These are phyloP conservation scores for Pichia sp. DNA, from an alignment of 1,139 yeast species.

Conservation along the genomic window DNA sequence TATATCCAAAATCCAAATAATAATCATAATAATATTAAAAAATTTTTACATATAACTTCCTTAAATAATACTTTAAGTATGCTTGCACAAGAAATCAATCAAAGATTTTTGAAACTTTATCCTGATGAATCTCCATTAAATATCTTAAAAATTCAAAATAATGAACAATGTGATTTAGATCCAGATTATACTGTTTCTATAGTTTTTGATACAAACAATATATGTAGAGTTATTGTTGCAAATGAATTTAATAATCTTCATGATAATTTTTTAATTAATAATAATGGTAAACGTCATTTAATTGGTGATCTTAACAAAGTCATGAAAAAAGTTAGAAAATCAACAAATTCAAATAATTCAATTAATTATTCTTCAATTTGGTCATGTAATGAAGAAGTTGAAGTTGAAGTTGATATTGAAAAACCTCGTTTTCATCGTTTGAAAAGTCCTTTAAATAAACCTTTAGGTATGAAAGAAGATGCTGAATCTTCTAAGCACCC, in stretches of 20 bases:
- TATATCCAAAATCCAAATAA: slow-evolving; percentile 6
- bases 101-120: slow-evolving; percentile 53
- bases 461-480: slow-evolving; percentile 10
- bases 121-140: slow-evolving; percentile 51
- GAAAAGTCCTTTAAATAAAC: slow-evolving; percentile 8
- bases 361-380: slow-evolving; percentile 17
- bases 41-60: slow-evolving; percentile 58
- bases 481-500: slow-evolving; percentile 6
- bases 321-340: slow-evolving; percentile 19
- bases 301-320: slow-evolving; percentile 21
- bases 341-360: neutral
- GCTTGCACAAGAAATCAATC: slow-evolving; percentile 44
- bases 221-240: slow-evolving; percentile 48
- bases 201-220: slow-evolving; percentile 51
- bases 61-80: slow-evolving; percentile 39
- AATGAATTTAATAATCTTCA: slow-evolving; percentile 29
- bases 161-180: slow-evolving; percentile 64
- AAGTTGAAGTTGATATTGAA: no score
- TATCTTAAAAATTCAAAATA: slow-evolving; percentile 57
- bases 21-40: slow-evolving; percentile 29
- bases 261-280: neutral
- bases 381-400: slow-evolving; percentile 7
- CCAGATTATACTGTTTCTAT: slow-evolving; percentile 64
- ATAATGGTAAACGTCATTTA: slow-evolving; percentile 22
- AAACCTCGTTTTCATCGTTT: neutral